Conservation (phyloP, 75 land plant species). For the Azolla pinnata region DNA sequence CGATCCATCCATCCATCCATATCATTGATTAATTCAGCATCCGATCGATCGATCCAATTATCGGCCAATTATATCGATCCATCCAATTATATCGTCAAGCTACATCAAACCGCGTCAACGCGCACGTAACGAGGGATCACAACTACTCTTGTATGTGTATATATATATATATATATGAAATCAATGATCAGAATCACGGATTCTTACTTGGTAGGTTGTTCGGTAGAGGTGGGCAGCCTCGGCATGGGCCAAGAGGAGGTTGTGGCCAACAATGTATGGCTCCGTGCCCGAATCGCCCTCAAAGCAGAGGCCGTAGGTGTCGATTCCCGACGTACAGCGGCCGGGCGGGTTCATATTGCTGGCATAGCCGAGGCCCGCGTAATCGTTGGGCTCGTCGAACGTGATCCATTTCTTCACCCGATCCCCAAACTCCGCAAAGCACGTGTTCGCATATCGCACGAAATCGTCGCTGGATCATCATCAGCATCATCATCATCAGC, state of each 20-base stretch:
- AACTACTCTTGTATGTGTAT: too few relatives aligned
- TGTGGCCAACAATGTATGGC: slow-evolving; percentile 46
- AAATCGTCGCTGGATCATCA: slow-evolving; percentile 27
- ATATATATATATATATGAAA: too few relatives aligned
- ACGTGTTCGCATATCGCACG: slow-evolving; percentile 26
- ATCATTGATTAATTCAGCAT: too few relatives aligned
- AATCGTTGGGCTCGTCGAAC: slow-evolving; percentile 28
- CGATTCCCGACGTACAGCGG: slow-evolving; percentile 18
- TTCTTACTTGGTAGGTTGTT: slow-evolving; percentile 30
- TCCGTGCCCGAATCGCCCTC: slow-evolving; percentile 42
- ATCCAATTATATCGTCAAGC: too few relatives aligned
- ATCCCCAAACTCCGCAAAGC: slow-evolving; percentile 38
- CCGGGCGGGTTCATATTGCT: slow-evolving; percentile 21
- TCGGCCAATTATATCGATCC: too few relatives aligned
- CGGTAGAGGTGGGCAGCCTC: slow-evolving; percentile 33
- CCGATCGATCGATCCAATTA: too few relatives aligned
- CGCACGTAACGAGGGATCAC: too few relatives aligned
- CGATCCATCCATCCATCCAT: too few relatives aligned
- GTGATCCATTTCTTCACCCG: slow-evolving; percentile 39
- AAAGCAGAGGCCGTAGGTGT: slow-evolving; percentile 17
- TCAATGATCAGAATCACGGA: not conserved
- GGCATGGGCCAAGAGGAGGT: slow-evolving; percentile 43
- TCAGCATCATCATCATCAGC: too few relatives aligned
- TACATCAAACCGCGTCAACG: too few relatives aligned
- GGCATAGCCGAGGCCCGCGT: slow-evolving; percentile 14